A percentile compares a stretch with the other conserved stretches of the same genome.
These are phyloP conservation scores for Parascedosporium putredinis DNA, from an alignment of 2,329 filamentous ascomycete genomes.

Conservation along the genomic window DNA sequence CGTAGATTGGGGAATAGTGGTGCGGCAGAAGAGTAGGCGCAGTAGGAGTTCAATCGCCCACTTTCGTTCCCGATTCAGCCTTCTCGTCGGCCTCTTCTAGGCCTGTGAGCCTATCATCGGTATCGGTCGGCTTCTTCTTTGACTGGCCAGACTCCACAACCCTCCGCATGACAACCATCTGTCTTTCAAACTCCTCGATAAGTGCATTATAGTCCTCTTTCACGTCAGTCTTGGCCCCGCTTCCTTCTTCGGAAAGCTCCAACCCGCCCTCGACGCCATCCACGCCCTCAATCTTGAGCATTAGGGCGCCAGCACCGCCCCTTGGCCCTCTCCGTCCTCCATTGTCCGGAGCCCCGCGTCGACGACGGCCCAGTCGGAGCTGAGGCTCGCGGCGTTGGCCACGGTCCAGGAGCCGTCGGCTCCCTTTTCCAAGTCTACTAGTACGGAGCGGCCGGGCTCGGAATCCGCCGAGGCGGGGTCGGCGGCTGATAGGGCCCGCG, in stretches of 20 bases:
- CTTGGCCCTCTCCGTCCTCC: constrained; percentile 22
- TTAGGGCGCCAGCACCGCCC: constrained; percentile 33
- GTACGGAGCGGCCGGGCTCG: constrained; percentile 31
- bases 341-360: constrained; percentile 34
- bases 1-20: neutral
- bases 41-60: constrained; percentile 1
- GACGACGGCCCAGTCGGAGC: constrained; percentile 58
- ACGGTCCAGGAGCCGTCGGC: constrained; percentile 41
- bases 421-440: constrained; percentile 41
- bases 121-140: neutral
- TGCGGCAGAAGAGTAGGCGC: neutral
- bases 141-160: constrained; percentile 40
- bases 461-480: constrained; percentile 15
- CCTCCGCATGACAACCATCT: constrained; percentile 43
- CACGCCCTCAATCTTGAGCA: constrained; percentile 53
- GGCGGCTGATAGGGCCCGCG: constrained; percentile 44
- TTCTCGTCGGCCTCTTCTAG: constrained; percentile 8
- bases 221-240: constrained; percentile 15
- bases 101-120: neutral
- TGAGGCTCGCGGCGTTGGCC: constrained; percentile 60
- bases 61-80: constrained; percentile 5
- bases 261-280: constrained; percentile 17
- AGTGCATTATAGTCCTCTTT: constrained; percentile 40
- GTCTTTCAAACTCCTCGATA: constrained; percentile 45
- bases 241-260: constrained; percentile 7